These are phyloP conservation scores for Leishmania major DNA, from an alignment of 208 protist species.

Conservation along the genomic window DNA sequence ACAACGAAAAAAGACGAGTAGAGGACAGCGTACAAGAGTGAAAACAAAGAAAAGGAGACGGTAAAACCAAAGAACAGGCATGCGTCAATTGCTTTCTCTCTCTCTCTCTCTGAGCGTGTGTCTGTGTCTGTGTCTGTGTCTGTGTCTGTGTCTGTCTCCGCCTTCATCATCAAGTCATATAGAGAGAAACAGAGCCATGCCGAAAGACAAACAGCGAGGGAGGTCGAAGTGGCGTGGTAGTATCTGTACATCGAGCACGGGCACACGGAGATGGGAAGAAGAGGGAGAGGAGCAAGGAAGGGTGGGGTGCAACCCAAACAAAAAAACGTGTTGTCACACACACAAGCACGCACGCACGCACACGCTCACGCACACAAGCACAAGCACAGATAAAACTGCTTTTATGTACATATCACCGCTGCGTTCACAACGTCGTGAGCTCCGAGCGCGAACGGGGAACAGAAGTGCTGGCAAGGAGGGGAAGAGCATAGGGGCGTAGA, in stretches of 20 bases:
- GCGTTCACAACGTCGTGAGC: neutral
- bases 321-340: neutral
- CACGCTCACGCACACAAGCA: neutral
- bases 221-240: neutral
- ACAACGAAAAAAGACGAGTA: neutral
- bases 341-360: no score
- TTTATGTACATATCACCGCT: constrained; percentile 8
- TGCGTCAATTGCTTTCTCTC: neutral
- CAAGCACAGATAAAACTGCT: neutral
- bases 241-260: neutral
- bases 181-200: neutral
- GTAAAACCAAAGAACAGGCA: neutral
- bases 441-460: neutral
- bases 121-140: no score
- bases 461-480: no score
- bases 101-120: neutral
- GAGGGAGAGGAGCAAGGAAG: neutral
- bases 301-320: neutral
- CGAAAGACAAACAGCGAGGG: neutral
- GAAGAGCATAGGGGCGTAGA: neutral
- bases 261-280: neutral
- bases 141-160: neutral
- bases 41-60: neutral
- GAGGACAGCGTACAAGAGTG: constrained; percentile 1
- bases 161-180: neutral